Percentiles rank a stretch among this genome's conserved stretches.
Evolutionary conservation across 495 filamentous ascomycete species (phyloP).

Genomic region (Cryomyces antarcticus): DNA sequence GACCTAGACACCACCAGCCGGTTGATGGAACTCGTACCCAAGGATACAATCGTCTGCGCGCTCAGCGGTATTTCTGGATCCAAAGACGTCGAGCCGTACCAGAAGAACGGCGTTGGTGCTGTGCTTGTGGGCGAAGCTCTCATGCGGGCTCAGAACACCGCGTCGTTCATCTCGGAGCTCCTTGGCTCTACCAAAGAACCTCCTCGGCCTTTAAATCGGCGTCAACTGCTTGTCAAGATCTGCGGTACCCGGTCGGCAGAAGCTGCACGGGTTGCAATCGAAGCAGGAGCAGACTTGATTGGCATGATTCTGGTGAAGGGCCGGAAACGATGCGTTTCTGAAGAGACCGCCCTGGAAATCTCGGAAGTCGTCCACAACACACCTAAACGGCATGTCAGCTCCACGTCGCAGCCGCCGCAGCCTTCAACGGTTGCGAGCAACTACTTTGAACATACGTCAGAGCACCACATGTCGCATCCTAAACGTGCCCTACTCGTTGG

Average conservation of each 20-base stretch:
- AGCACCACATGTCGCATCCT: conserved; percentile 27
- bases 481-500: conserved; percentile 66
- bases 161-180: conserved; percentile 61
- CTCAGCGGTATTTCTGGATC: conserved; percentile 84
- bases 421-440: conserved; percentile 20
- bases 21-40: conserved; percentile 64
- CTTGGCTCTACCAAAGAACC: conserved; percentile 20
- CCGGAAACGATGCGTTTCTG: conserved; percentile 54
- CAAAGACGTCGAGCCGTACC: conserved; percentile 77
- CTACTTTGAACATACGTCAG: conserved; percentile 40
- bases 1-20: conserved; percentile 87
- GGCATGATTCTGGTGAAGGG: conserved; percentile 82
- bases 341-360: conserved; percentile 59
- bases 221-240: conserved; percentile 62
- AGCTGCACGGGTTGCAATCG: conserved; percentile 57
- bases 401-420: not conserved
- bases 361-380: conserved; percentile 53
- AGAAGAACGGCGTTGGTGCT: conserved; percentile 74
- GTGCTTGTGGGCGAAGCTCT: conserved; percentile 89
- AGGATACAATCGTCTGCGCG: conserved; percentile 78
- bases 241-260: conserved; percentile 82
- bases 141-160: conserved; percentile 68
- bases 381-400: conserved; percentile 1
- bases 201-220: not conserved
- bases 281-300: conserved; percentile 77